These are phyloP conservation scores for Huntiella omanensis DNA, from an alignment of 2,329 filamentous ascomycete species.

Conservation along the genomic window DNA sequence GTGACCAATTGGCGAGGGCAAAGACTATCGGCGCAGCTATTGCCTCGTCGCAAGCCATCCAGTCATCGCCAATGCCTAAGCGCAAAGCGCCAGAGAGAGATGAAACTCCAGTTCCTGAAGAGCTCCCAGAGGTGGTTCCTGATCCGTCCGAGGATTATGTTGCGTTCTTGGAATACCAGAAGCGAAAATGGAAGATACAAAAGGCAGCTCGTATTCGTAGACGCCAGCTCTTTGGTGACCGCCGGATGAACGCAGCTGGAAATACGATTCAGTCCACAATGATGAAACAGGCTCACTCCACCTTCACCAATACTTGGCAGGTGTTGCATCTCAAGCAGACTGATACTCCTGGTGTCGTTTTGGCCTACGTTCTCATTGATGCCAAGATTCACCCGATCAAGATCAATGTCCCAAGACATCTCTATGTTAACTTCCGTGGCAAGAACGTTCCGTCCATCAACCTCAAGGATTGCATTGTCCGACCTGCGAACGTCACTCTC, in stretches of 20 bases:
- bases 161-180: constrained; percentile 82
- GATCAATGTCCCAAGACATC: constrained; percentile 68
- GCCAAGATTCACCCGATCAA: constrained; percentile 77
- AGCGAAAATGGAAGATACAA: constrained; percentile 97
- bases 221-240: constrained; percentile 83
- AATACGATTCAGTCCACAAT: constrained; percentile 53
- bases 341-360: constrained; percentile 69
- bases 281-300: constrained; percentile 75
- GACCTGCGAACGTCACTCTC: constrained; percentile 83
- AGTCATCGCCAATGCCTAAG: constrained; percentile 34
- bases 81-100: constrained; percentile 47
- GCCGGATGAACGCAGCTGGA: constrained; percentile 26
- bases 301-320: constrained; percentile 90
- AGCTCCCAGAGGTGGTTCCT: constrained; percentile 56
- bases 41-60: constrained; percentile 32
- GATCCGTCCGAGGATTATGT: constrained; percentile 76
- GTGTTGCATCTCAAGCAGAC: constrained; percentile 71
- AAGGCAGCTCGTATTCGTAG: constrained; percentile 72
- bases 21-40: constrained; percentile 37
- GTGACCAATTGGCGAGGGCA: constrained; percentile 41
- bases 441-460: constrained; percentile 77
- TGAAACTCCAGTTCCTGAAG: constrained; percentile 32
- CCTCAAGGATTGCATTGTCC: constrained; percentile 58
- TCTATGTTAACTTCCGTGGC: constrained; percentile 83
- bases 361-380: constrained; percentile 81